Evolutionary conservation across 2,329 filamentous ascomycete species (phyloP).

Genomic region (Aspergillus bombycis): DNA sequence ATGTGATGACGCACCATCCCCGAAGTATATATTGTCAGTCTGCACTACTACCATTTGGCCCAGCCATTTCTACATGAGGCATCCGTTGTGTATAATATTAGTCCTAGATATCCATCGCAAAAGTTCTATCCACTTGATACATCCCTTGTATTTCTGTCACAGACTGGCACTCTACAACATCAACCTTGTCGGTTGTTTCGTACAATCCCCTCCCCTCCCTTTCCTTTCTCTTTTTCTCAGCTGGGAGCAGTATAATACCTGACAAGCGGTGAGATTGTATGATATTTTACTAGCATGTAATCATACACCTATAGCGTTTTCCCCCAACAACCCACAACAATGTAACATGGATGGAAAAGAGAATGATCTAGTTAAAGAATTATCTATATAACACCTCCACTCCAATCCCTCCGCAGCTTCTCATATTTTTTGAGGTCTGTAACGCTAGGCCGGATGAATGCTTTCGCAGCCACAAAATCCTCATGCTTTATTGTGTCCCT

Average conservation of each 20-base stretch:
- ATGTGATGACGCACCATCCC: conserved; percentile 51
- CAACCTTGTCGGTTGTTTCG: neutral
- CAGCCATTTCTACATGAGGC: conserved; percentile 24
- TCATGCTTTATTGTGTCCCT: conserved; percentile 51
- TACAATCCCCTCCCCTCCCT: neutral
- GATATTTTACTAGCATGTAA: neutral
- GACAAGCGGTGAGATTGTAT: neutral
- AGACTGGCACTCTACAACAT: neutral
- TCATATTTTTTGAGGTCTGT: conserved; percentile 62
- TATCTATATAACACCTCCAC: conserved; percentile 36
- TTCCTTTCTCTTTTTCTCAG: neutral
- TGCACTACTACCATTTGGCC: conserved; percentile 22
- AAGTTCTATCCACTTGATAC: conserved; percentile 25
- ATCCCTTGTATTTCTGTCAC: neutral
- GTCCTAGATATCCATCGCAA: conserved; percentile 34
- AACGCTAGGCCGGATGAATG: conserved; percentile 54
- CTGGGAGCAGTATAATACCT: neutral
- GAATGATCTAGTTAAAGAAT: neutral
- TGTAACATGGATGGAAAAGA: neutral
- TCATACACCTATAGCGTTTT: neutral
- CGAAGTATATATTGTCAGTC: conserved; percentile 27
- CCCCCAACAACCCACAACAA: neutral
- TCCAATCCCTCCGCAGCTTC: conserved; percentile 55
- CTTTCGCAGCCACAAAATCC: conserved; percentile 46
- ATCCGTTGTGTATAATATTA: conserved; percentile 31